A percentile compares a stretch with the other conserved stretches of the same genome.
Evolutionary conservation across 2,329 filamentous ascomycete species (phyloP).

Genomic region (Neofusicoccum umdonicola): DNA sequence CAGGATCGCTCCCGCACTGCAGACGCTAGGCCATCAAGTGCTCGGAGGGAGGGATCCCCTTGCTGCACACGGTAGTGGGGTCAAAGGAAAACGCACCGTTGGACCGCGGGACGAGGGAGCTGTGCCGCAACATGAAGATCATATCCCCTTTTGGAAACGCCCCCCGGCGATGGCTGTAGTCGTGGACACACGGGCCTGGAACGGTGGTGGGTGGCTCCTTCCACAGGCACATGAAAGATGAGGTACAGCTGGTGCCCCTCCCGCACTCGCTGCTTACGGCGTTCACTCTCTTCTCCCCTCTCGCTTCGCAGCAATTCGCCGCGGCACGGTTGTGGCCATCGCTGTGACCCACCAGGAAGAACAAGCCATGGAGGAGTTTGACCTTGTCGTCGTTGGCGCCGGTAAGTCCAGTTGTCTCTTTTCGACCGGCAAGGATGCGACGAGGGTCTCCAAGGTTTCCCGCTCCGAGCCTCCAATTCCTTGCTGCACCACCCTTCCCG

Average conservation of each 20-base stretch:
- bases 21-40: too few relatives aligned
- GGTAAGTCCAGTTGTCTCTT: constrained; percentile 21
- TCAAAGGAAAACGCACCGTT: neutral
- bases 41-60: neutral
- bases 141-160: neutral
- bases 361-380: constrained; percentile 14
- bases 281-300: neutral
- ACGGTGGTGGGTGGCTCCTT: neutral
- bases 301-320: neutral
- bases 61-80: neutral
- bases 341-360: neutral
- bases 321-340: neutral
- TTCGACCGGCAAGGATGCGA: neutral
- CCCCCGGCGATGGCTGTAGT: neutral
- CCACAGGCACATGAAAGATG: neutral
- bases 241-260: too few relatives aligned
- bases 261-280: neutral
- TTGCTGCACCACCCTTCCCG: neutral
- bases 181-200: neutral
- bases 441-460: neutral
- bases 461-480: neutral
- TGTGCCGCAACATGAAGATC: neutral
- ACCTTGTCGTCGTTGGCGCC: constrained; percentile 31
- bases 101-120: neutral
- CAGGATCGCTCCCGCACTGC: too few relatives aligned